Evolutionary conservation across 1,284 basidiomycete genomes (phyloP), one percentile per base, ranked within the genome.

Genomic region (Agaricales sp.): DNA sequence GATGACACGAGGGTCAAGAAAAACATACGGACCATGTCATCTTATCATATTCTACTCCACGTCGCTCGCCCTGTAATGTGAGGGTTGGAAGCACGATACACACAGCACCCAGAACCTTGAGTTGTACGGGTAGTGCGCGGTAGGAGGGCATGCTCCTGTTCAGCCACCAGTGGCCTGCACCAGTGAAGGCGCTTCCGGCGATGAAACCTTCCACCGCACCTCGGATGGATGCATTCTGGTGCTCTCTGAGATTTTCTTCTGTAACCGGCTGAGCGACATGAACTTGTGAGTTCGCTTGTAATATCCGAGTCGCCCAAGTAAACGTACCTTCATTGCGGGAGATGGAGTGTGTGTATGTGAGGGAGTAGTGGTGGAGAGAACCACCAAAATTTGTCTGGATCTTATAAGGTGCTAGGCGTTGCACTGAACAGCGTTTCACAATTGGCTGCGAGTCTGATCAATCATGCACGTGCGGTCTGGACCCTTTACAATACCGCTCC

Each of bases 21-120:
- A 41, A 16, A n/a, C 14, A 47, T 6, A 66, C 77, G 45, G 50
- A 82, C 87, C 89, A 90, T 63, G 81, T 78, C 3, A 69, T 67
- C 57, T 71, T 68, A 52, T 90, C 87, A 61, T 79, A 92, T 43
- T 80, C 75, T 47, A 87, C 71, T 44, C 83, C 82, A 8, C 82
- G 82, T 43, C 82, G 80, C 64, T 96, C 92, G 13, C 87, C 90
- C 50, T 77, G 74, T 54, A 93, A 83, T 41, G 82, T 76, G 48
- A 88, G 73, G 24, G 77, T 63, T 0, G 89, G 90, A 4, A 88
- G 77, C 49, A 80, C 71, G 53, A 87, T 57, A 50, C 85, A 69
- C 52, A 86, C 71, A 30, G 80, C 73, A 37, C 85, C 83, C 37
- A 93, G 74, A 0, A 82, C 68, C 63, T 92, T 94, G 54, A 92